Evolutionary conservation across 768 basidiomycete species (phyloP).

Genomic region (Lentinula guzmanii): DNA sequence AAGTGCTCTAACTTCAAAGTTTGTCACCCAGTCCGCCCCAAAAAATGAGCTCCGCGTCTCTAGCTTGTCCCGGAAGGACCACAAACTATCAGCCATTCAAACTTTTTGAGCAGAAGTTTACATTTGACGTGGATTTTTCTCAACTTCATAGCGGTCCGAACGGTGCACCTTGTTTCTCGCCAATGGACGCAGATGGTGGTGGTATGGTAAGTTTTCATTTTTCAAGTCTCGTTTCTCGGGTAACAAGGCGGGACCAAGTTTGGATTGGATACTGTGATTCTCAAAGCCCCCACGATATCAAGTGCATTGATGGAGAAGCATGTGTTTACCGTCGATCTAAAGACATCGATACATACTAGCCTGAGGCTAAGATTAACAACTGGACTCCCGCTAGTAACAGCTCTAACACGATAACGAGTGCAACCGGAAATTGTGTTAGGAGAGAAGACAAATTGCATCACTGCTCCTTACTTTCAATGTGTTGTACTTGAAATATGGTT

Average conservation of each 20-base stretch:
- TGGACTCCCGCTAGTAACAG: constrained; percentile 18
- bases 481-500: too few relatives aligned
- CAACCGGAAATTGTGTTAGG: not conserved
- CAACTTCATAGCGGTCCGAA: constrained; percentile 42
- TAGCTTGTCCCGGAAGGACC: constrained; percentile 25
- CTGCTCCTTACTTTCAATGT: too few relatives aligned
- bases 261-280: constrained; percentile 61
- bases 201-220: constrained; percentile 25
- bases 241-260: constrained; percentile 53
- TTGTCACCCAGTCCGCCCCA: constrained; percentile 18
- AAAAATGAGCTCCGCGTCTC: constrained; percentile 11
- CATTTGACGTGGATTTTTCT: constrained; percentile 44
- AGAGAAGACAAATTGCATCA: constrained; percentile 10
- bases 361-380: constrained; percentile 34
- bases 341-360: not conserved
- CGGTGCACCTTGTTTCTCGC: constrained; percentile 40
- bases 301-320: constrained; percentile 57
- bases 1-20: constrained; percentile 24
- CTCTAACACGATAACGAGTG: constrained; percentile 25
- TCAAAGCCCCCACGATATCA: constrained; percentile 57
- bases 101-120: constrained; percentile 36
- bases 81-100: constrained; percentile 21
- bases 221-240: constrained; percentile 24
- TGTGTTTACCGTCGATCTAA: constrained; percentile 7
- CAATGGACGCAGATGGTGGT: constrained; percentile 51